Evolutionary conservation across 2,329 filamentous ascomycete species (phyloP), one percentile per base, ranked within the genome.

Genomic region (Talaromyces sp.): DNA sequence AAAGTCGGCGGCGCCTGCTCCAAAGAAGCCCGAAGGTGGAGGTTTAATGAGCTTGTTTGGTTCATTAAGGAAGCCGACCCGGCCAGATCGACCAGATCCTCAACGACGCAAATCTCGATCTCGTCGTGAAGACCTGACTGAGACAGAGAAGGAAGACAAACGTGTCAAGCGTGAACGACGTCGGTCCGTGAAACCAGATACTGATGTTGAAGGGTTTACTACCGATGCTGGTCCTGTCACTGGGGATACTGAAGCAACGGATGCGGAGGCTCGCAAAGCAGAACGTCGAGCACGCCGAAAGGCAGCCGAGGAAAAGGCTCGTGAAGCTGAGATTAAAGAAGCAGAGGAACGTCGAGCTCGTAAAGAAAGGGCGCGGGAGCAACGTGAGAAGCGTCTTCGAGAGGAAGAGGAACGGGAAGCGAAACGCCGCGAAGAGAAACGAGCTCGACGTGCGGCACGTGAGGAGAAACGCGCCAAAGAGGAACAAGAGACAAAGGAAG

Each of bases 1-100:
- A 69, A 83, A 87, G 54, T 83, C 85, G 41, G 84, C 82, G 65
- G 4, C 83, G 14, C 49, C 60, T 35, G 21, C 77, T 58, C 80
- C 86, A 3, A 87, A 84, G 70, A 89, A 86, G 69, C 74, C 85
- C 57, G 81, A 81, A 59, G 66, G 67, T 58, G 76, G 78, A 59
- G 82, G 84, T 24, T 73, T 87, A 17, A 83, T 85, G 76, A 82
- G 83, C n/a, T 78, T 91, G 6, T 86, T 92, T 65, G 85, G 85
- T 9, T 75, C 75, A 2, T 61, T 77, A 27, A 69, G 73, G 27
- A 75, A 73, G 57, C 67, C 65, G 29, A 62, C 69, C 2, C 17
- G 19, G 17, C 26, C 21, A 52, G 43, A 46, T 21, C 67, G 69
- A 8, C 67, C 71, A 4, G 75, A 76, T 17, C 63, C 68, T 49